phyloP scores from a whole-genome alignment of 352 stramenopile species.

The Ophiocytium majus region DNA sequence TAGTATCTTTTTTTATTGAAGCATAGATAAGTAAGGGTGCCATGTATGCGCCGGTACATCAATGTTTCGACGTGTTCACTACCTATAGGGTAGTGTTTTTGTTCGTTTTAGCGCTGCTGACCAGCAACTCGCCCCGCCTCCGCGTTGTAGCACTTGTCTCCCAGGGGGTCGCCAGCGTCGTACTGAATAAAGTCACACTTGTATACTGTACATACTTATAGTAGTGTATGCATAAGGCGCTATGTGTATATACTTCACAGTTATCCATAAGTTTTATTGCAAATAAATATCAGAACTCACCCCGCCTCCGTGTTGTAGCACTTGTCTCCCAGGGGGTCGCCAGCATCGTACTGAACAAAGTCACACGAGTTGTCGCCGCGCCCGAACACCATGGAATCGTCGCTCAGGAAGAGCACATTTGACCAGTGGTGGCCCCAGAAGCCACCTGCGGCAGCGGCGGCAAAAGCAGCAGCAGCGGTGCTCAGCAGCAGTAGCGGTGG shows the following conservation, averaged over 20 bases:
- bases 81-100: too few species aligned
- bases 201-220: too few species aligned
- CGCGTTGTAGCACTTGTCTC: not conserved
- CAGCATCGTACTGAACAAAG: not conserved
- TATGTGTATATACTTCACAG: too few species aligned
- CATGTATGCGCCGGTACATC: too few species aligned
- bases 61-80: too few species aligned
- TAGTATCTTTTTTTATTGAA: too few species aligned
- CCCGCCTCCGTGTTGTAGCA: conserved; percentile 1
- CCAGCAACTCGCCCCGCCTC: conserved; percentile 2
- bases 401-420: conserved; percentile 4
- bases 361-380: not conserved
- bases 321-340: not conserved
- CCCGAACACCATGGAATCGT: conserved; percentile 10
- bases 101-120: too few species aligned
- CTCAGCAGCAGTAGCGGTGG: too few species aligned
- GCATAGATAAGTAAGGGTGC: too few species aligned
- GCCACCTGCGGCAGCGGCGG: not conserved
- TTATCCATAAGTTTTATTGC: too few species aligned
- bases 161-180: not conserved
- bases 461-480: too few species aligned
- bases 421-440: conserved; percentile 23
- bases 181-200: not conserved
- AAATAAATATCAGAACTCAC: conserved; percentile 1
- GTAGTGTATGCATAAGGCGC: too few species aligned